Percentiles rank a stretch among this genome's conserved stretches.
Evolutionary conservation across 2,329 filamentous ascomycete genomes (phyloP).

Genomic region (Moelleriella libera): DNA sequence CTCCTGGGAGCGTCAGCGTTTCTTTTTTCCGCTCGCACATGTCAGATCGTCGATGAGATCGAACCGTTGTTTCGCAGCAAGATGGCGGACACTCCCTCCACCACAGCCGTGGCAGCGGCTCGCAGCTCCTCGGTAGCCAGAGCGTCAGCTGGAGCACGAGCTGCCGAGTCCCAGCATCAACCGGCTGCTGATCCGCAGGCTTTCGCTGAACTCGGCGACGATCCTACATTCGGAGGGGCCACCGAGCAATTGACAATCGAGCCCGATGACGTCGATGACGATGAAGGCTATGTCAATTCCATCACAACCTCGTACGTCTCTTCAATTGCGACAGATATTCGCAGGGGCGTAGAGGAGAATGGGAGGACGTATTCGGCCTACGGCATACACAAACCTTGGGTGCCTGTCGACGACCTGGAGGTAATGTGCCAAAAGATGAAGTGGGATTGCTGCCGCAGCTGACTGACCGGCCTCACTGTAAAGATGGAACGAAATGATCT

Average conservation of each 20-base stretch:
- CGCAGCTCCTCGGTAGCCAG: background rate
- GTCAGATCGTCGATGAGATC: background rate
- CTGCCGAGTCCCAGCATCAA: background rate
- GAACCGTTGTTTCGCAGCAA: background rate
- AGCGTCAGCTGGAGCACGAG: background rate
- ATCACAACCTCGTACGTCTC: slow-evolving; percentile 14
- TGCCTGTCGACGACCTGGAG: slow-evolving; percentile 9
- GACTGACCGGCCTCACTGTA: background rate
- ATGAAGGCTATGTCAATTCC: slow-evolving; percentile 14
- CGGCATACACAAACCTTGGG: slow-evolving; percentile 10
- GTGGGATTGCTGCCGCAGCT: background rate
- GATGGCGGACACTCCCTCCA: background rate
- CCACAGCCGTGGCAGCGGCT: too few species aligned
- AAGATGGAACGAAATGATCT: slow-evolving; percentile 12
- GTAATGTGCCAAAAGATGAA: slow-evolving; percentile 1
- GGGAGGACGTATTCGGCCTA: slow-evolving; percentile 10
- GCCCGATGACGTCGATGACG: slow-evolving; percentile 1
- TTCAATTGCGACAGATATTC: slow-evolving; percentile 12
- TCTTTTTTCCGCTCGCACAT: background rate
- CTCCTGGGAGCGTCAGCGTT: background rate
- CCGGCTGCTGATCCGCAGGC: background rate
- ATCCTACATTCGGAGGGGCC: background rate
- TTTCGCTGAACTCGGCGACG: background rate
- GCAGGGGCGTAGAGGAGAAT: slow-evolving; percentile 10
- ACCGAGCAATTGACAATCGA: background rate